A percentile compares a stretch with the other conserved stretches of the same genome.
Conservation (phyloP, 495 filamentous ascomycete genomes). For the Chaetomium fimeti region DNA sequence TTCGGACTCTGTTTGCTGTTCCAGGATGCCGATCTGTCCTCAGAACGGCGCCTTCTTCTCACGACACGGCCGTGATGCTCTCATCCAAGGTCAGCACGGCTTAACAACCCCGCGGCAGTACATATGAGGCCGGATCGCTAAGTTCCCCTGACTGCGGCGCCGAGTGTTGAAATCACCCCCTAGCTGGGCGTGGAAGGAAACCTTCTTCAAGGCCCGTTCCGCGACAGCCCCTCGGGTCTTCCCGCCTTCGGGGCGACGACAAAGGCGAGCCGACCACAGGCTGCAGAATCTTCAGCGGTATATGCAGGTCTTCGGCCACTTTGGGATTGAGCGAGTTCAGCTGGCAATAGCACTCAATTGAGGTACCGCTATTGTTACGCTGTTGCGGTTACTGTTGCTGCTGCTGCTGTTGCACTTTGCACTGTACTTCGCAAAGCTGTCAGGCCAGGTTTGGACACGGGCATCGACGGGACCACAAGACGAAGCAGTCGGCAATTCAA, state of each 20-base stretch:
- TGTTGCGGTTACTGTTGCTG: neutral
- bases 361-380: neutral
- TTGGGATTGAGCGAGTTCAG: constrained; percentile 1
- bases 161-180: neutral
- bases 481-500: constrained; percentile 8
- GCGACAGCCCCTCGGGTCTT: neutral
- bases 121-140: neutral
- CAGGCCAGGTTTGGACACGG: neutral
- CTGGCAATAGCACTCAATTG: constrained; percentile 13
- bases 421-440: neutral
- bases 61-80: constrained; percentile 8
- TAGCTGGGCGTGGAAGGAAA: neutral
- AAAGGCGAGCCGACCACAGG: neutral
- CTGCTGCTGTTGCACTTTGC: neutral
- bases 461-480: constrained; percentile 6
- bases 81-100: constrained; percentile 5
- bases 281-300: neutral
- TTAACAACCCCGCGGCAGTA: constrained; percentile 1
- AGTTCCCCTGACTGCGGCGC: too few relatives aligned
- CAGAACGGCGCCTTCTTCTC: constrained; percentile 1
- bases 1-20: neutral
- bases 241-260: neutral
- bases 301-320: neutral
- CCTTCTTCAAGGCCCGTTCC: neutral
- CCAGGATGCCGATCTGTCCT: constrained; percentile 15